Base-by-base conservation (phyloP, 257 asterid genomes). In the Solanum acaule region DNA sequence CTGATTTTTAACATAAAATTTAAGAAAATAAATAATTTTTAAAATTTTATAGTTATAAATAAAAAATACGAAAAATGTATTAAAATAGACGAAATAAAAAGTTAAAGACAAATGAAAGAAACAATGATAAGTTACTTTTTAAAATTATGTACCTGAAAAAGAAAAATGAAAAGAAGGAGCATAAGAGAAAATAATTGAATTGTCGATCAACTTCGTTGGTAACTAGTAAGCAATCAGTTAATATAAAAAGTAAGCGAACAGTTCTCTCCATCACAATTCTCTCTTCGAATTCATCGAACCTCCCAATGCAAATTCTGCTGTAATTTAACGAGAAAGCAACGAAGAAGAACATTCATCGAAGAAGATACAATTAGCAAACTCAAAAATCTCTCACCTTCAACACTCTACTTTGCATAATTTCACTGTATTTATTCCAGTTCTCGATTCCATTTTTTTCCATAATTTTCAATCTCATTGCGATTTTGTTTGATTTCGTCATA, bases 221-320 rank as follows among this genome's bases (percentile, higher is more conserved):
- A 70, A 86, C 13, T 12, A 52, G 88, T 22, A 63, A 65, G 81
- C 83, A 5, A n/a, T 18, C 65, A 86, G 90, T 79, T 67, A 83
- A 9, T 34, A 73, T 35, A 34, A 35, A 73, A 73, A 34, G 85
- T 22, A 38, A 31, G 82, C 56, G 15, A 18, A 27, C 75, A 86
- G 90, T 79, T 35, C 12, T n/a, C 6, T 76, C 35, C 27, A 81
- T 84, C 84, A 37, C 27, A 46, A 37, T 68, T 49, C 61, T 49
- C 42, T 90, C 35, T 73, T 88, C 13, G 49, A 49, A 29, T 46
- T 75, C 70, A 44, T 35, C 93, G 92, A 89, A 88, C 84, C 25
- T 71, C 83, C 88, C 93, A 35, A 89, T 75, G 93, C 89, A 20
- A 37, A 22, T 63, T 14, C n/a, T 38, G 23, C 61, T 65, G 14